These are phyloP conservation scores for Omphalea diandra DNA, from an alignment of 441 rosid species.

Conservation along the genomic window DNA sequence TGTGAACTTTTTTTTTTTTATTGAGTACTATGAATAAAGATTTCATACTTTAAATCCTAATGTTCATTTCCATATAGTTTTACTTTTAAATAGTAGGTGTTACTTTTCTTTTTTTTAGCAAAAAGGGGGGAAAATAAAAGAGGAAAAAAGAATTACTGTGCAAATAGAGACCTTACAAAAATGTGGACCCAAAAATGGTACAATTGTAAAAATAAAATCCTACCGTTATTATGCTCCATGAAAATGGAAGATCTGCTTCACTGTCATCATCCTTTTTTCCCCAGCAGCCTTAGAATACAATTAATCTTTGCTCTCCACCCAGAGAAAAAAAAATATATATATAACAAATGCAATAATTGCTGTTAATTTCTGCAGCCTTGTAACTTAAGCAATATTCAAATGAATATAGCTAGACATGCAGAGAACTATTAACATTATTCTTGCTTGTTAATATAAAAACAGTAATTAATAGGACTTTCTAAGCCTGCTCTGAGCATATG, in stretches of 20 bases:
- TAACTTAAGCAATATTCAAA: background rate
- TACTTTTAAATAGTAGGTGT: too few species aligned
- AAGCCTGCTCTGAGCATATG: slow-evolving; percentile 1
- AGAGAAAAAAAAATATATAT: background rate
- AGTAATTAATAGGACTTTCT: background rate
- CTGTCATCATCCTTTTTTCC: background rate
- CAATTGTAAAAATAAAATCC: background rate
- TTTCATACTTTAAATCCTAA: too few species aligned
- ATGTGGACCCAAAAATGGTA: background rate
- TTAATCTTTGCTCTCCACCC: background rate
- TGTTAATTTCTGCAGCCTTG: background rate
- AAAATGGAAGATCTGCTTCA: background rate
- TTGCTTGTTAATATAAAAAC: background rate
- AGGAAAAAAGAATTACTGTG: too few species aligned
- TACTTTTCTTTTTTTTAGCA: too few species aligned
- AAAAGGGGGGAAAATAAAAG: too few species aligned
- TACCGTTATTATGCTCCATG: background rate
- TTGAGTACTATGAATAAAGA: too few species aligned
- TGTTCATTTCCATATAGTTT: too few species aligned
- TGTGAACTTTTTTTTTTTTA: too few species aligned
- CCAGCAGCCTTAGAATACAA: slow-evolving; percentile 7
- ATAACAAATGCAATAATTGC: background rate
- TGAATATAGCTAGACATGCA: background rate
- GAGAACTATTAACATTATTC: background rate
- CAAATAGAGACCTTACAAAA: too few species aligned